phyloP scores from a whole-genome alignment of 2,329 filamentous ascomycete species.

The Talaromyces sp. region DNA sequence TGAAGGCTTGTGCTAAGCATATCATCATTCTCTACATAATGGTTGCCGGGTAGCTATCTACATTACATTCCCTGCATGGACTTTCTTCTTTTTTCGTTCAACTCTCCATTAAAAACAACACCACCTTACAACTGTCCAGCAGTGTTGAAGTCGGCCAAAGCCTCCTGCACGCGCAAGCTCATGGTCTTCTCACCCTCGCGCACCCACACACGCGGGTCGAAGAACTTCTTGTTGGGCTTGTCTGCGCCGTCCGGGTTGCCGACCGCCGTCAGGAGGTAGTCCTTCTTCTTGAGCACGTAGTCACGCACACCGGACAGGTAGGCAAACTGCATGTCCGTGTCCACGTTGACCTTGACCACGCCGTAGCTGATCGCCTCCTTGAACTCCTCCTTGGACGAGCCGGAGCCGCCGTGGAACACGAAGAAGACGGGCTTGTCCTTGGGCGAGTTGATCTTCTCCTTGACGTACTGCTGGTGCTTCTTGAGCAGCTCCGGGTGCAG shows the following conservation, averaged over 20 bases:
- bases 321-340: conserved; percentile 95
- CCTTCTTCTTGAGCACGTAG: conserved; percentile 90
- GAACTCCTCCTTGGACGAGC: conserved; percentile 87
- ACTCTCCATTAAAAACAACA: background rate
- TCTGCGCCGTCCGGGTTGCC: conserved; percentile 93
- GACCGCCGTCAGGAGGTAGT: conserved; percentile 79
- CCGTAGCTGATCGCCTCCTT: conserved; percentile 81
- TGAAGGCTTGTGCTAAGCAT: background rate
- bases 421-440: conserved; percentile 95
- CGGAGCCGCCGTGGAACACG: conserved; percentile 98
- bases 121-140: conserved; percentile 63
- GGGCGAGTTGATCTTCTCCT: conserved; percentile 65
- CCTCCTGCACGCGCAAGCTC: conserved; percentile 70
- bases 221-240: conserved; percentile 99
- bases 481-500: conserved; percentile 90
- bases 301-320: conserved; percentile 91
- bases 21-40: background rate
- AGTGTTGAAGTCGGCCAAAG: conserved; percentile 88
- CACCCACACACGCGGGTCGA: conserved; percentile 88
- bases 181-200: conserved; percentile 94
- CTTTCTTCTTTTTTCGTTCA: background rate
- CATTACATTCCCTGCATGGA: background rate
- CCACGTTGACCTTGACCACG: conserved; percentile 99
- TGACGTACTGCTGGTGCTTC: conserved; percentile 93
- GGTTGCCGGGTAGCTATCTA: background rate